phyloP scores from a whole-genome alignment of 768 basidiomycete genomes.

The Calocybe gangraenosa region DNA sequence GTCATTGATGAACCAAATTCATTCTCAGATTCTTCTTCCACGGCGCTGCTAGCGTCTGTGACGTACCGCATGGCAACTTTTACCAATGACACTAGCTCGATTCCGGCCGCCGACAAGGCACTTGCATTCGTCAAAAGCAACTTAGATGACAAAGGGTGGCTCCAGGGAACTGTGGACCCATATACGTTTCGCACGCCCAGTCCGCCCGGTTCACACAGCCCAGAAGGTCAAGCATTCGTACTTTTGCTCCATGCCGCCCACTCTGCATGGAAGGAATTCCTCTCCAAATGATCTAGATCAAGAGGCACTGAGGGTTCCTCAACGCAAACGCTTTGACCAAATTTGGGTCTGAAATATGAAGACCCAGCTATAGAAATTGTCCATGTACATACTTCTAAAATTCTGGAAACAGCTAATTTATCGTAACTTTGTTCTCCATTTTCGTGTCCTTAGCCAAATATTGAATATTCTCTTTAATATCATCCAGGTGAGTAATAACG shows the following conservation, averaged over 20 bases:
- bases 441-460: no score
- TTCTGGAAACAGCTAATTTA: no score
- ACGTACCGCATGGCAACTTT: constrained; percentile 51
- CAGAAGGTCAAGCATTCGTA: constrained; percentile 61
- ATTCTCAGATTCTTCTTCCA: constrained; percentile 51
- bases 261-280: constrained; percentile 2
- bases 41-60: constrained; percentile 53
- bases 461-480: no score
- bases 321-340: no score
- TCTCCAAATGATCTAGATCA: neutral
- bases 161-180: constrained; percentile 45
- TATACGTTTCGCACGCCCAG: constrained; percentile 39
- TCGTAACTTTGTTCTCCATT: no score
- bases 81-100: constrained; percentile 29
- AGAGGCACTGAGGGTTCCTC: no score
- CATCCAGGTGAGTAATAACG: no score
- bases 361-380: no score
- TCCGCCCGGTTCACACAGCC: constrained; percentile 33
- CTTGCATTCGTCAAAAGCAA: constrained; percentile 31
- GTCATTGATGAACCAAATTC: constrained; percentile 45
- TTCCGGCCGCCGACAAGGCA: constrained; percentile 38
- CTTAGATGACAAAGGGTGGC: constrained; percentile 38
- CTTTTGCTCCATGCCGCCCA: constrained; percentile 45
- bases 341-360: no score
- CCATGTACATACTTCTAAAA: no score